Evolutionary conservation across 495 filamentous ascomycete genomes (phyloP).

Genomic region (Hypomontagnella submonticulosa): DNA sequence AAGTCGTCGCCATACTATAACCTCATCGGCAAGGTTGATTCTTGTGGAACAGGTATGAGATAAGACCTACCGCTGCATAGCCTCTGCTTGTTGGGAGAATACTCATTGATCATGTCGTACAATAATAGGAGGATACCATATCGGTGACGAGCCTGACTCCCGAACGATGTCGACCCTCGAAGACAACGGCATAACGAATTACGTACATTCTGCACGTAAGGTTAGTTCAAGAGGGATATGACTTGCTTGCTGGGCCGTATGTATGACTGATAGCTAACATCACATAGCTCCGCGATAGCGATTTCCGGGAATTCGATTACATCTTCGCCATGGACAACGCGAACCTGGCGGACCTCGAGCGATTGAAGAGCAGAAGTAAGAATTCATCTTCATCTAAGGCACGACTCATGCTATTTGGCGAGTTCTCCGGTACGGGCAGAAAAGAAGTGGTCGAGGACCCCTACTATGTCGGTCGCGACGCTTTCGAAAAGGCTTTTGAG

Average conservation of each 20-base stretch:
- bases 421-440: constrained; percentile 74
- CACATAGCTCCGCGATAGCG: constrained; percentile 52
- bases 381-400: constrained; percentile 56
- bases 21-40: constrained; percentile 79
- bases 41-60: constrained; percentile 76
- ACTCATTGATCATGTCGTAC: background rate
- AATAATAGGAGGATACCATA: constrained; percentile 74
- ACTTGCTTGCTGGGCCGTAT: background rate
- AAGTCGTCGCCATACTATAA: constrained; percentile 60
- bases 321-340: constrained; percentile 92
- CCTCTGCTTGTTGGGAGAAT: background rate
- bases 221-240: constrained; percentile 53
- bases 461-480: constrained; percentile 86
- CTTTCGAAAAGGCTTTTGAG: constrained; percentile 87
- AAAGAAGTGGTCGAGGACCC: constrained; percentile 86
- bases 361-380: constrained; percentile 64
- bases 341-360: constrained; percentile 79
- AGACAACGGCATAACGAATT: constrained; percentile 77
- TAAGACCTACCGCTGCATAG: background rate
- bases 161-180: constrained; percentile 86
- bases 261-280: background rate
- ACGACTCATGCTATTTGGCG: constrained; percentile 83
- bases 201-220: constrained; percentile 80
- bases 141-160: constrained; percentile 75
- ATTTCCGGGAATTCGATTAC: constrained; percentile 90